Evolutionary conservation across 345 rosid species (phyloP), one percentile per base, ranked within the genome.

Genomic region (Eucalyptus globulus): DNA sequence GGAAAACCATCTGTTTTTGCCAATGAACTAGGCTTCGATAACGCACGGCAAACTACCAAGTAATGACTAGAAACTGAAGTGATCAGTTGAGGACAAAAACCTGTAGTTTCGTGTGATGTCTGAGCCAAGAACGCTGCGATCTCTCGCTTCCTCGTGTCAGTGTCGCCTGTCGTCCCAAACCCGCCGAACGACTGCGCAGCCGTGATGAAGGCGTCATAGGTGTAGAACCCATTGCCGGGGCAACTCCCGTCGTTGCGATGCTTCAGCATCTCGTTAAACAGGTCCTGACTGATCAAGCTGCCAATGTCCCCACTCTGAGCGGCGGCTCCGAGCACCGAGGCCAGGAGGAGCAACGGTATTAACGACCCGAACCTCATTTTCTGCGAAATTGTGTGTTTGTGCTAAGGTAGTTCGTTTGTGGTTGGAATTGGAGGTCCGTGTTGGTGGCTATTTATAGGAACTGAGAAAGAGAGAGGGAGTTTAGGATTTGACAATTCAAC

Each of bases 81-180:
- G 40, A 53, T 45, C 10, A 11, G 34, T 40, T 19, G 27, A 85
- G 24, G 37, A 81, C 40, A 50, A 24, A 24, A 16, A 89, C 90
- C 90, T 89, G 90, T 87, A 9, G 90, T 89, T 80, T 89, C 88
- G 47, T 89, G 90, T 4, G 90, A 89, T 51, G 90, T 89, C 37
- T 89, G 90, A 44, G 45, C 90, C 45, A 89, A 58, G 49, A 89
- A 89, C 15, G 90, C 90, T 4, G 90, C 50, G 22, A 89, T 89
- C 90, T 89, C 90, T 50, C 88, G 76, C 56, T 89, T 87, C 86
- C 80, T 60, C 45, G 88, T 89, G 86, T 72, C 80, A 2, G 67
- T 21, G 56, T 89, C 88, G 26, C 90, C 90, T 11, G 88, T 89
- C 5, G 90, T 89, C 29, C 80, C 90, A n/a, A 89, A 89, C 26